A percentile compares a stretch with the other conserved stretches of the same genome.
Conservation (phyloP, 2,329 filamentous ascomycete genomes). For the Trichophyton mentagrophytes region DNA sequence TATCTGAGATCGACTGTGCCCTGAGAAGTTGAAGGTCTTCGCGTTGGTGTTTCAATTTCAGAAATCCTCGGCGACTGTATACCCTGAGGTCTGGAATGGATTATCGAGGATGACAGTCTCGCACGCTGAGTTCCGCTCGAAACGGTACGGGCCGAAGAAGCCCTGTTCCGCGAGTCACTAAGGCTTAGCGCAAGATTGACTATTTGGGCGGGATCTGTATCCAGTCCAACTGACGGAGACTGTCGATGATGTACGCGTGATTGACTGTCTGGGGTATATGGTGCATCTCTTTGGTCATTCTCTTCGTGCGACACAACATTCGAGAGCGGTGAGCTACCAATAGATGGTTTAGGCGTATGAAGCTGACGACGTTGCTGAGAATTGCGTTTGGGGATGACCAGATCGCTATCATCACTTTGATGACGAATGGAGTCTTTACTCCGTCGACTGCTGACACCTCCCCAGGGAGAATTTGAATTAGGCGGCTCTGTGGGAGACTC, state of each 20-base stretch:
- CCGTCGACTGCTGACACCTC: neutral
- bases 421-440: neutral
- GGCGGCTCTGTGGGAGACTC: neutral
- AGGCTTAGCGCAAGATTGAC: constrained; percentile 84
- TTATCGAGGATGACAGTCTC: constrained; percentile 3
- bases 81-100: neutral
- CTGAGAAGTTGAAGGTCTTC: neutral
- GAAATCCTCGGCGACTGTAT: neutral
- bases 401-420: neutral
- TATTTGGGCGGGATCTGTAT: constrained; percentile 74
- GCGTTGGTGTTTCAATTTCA: neutral
- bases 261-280: neutral
- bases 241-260: neutral
- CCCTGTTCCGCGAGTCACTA: constrained; percentile 52
- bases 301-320: neutral
- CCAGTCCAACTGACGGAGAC: constrained; percentile 31
- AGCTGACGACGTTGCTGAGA: neutral
- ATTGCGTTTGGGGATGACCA: neutral
- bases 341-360: neutral
- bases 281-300: neutral
- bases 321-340: constrained; percentile 3
- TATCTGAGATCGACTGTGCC: neutral
- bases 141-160: constrained; percentile 5
- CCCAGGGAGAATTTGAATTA: neutral
- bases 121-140: constrained; percentile 3